A percentile compares a stretch with the other conserved stretches of the same genome.
Evolutionary conservation across 2,329 filamentous ascomycete genomes (phyloP).

Genomic region (Chaetomium globosum): DNA sequence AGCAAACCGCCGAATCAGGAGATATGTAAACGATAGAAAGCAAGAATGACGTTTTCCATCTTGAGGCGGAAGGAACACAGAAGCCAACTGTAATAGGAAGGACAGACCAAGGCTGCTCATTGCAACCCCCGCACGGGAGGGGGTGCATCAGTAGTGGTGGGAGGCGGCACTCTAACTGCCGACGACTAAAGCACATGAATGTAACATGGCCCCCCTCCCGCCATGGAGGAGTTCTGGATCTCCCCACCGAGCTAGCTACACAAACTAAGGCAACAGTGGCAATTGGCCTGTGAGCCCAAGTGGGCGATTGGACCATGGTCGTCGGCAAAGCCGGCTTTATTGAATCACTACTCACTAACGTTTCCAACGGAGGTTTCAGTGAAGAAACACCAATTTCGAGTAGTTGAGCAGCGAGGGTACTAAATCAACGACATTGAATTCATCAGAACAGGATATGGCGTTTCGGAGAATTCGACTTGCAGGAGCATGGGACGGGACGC

Average conservation of each 20-base stretch:
- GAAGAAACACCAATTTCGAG: background rate
- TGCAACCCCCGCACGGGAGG: conserved; percentile 1
- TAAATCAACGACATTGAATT: background rate
- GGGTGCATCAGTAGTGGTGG: background rate
- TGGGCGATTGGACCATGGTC: background rate
- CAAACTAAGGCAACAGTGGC: no score
- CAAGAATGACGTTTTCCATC: background rate
- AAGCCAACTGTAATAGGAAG: background rate
- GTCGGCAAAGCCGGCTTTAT: background rate
- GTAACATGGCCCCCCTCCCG: background rate
- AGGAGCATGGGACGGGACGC: background rate
- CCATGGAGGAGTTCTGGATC: background rate
- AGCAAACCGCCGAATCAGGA: background rate
- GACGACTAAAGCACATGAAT: background rate
- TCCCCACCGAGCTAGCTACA: no score
- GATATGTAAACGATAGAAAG: background rate
- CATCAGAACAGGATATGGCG: background rate
- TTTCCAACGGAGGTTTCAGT: background rate
- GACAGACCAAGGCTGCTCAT: background rate
- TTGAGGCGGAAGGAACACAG: background rate
- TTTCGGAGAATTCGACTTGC: background rate
- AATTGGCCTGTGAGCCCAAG: background rate
- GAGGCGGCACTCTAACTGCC: conserved; percentile 14
- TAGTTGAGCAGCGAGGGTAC: background rate
- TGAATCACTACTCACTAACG: background rate